Evolutionary conservation across 768 basidiomycete genomes (phyloP).

Genomic region (Phylloporus scabripes): DNA sequence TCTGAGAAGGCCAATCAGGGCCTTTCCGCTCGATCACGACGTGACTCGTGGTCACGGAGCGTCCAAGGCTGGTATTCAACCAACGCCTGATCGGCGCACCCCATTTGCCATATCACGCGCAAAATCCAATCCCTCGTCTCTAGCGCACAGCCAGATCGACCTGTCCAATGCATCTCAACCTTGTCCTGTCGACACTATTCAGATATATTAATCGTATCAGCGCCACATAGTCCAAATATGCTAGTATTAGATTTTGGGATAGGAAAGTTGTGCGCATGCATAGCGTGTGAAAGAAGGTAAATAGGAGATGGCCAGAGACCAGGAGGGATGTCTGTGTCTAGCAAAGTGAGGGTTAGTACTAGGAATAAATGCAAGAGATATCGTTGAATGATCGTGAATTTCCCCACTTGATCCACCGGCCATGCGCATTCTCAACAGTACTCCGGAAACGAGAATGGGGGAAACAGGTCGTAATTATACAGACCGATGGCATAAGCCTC

Average conservation of each 20-base stretch:
- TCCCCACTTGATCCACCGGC: neutral
- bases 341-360: neutral
- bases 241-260: neutral
- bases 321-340: too few relatives aligned
- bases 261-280: neutral
- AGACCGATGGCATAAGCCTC: constrained; percentile 29
- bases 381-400: neutral
- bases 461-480: constrained; percentile 23
- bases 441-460: constrained; percentile 16
- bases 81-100: neutral
- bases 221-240: neutral
- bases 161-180: neutral
- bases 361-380: neutral
- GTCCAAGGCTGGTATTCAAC: too few relatives aligned
- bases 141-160: neutral
- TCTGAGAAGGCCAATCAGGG: neutral
- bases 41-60: neutral
- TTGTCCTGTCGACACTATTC: neutral
- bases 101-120: neutral
- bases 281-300: neutral
- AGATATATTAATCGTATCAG: neutral
- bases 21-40: neutral
- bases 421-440: constrained; percentile 5
- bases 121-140: neutral
- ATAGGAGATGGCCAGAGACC: too few relatives aligned